Evolutionary conservation across 108 stramenopile genomes (phyloP), one percentile per base, ranked within the genome.

Genomic region (Fragilariopsis cylindrus): DNA sequence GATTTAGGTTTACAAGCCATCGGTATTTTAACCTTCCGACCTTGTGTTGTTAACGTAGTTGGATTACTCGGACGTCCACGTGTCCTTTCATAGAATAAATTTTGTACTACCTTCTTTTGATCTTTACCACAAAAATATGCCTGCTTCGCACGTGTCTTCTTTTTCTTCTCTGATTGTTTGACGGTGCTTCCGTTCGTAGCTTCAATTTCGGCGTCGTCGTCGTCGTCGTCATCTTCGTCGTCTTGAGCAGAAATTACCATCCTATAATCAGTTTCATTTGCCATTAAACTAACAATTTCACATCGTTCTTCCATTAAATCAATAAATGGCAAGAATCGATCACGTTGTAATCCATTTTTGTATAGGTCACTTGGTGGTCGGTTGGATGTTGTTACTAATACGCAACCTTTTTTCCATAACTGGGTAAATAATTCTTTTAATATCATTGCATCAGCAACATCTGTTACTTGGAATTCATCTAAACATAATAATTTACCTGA

Each of bases 311-410:
- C 72, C 56, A 98, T 77, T 74, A 88, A 69, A 62, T 92, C 86
- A 63, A 99, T 97, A 87, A 97, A 98, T 4, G 99, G 99, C 30
- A 98, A 40, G 58, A 99, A 99, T 45, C 94, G 88, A 70, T 98
- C 93, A 2, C 99, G 95, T 76, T 98, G 97, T 63, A 99, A 78
- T 12, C 99, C 99, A 66, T 94, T 87, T 55, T 87, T 70, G 80
- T 99, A 99, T 73, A 99, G 87, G 80, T 98, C 94, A 3, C 58
- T 46, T 13, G 99, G 98, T 1, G 91, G 89, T 41, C 99, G 89
- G 82, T 99, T 99, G 55, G 88, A 90, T 1, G 99, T 99, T 47
- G 95, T 92, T 39, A 98, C 93, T 15, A 97, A 57, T 1, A 96
- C 82, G 15, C 83, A 87, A 7, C 96, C 97, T 9, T 78, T 57